Evolutionary conservation across 2,329 filamentous ascomycete genomes (phyloP).

Genomic region (Xylaria sp.): DNA sequence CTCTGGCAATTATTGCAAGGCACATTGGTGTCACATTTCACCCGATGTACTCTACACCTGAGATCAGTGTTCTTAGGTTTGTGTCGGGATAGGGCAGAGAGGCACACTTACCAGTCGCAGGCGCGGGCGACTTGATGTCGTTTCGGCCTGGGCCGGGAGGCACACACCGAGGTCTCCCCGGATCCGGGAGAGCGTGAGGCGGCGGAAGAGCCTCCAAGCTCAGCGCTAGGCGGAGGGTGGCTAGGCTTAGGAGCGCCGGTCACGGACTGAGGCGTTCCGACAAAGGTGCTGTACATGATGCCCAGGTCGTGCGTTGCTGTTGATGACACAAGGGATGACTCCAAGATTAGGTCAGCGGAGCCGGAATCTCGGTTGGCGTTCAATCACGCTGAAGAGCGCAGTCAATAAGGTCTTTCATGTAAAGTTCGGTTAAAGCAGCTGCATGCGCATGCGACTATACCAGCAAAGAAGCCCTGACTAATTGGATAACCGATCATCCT

Average conservation of each 20-base stretch:
- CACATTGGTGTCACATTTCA: slow-evolving; percentile 45
- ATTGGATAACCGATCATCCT: too few species aligned
- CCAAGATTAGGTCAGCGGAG: neutral
- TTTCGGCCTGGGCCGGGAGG: slow-evolving; percentile 26
- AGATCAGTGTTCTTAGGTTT: neutral
- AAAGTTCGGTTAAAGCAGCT: too few species aligned
- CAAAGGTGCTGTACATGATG: slow-evolving; percentile 15
- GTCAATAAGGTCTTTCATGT: too few species aligned
- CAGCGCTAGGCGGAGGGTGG: neutral
- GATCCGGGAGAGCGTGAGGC: slow-evolving; percentile 20
- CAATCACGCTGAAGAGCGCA: neutral
- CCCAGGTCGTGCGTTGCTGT: neutral
- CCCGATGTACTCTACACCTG: slow-evolving; percentile 44
- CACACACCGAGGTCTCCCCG: neutral
- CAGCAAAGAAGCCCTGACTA: too few species aligned
- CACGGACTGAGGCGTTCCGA: slow-evolving; percentile 4
- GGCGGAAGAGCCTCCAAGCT: slow-evolving; percentile 2
- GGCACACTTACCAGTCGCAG: slow-evolving; percentile 40
- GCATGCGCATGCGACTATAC: too few species aligned
- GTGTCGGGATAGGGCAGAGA: neutral
- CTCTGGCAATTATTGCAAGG: slow-evolving; percentile 45
- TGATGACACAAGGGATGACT: neutral
- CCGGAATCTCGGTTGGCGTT: neutral
- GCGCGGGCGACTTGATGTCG: slow-evolving; percentile 30
- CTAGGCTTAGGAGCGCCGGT: slow-evolving; percentile 8